Evolutionary conservation across 2,329 filamentous ascomycete species (phyloP).

Genomic region (Pestalotiopsis sp.): DNA sequence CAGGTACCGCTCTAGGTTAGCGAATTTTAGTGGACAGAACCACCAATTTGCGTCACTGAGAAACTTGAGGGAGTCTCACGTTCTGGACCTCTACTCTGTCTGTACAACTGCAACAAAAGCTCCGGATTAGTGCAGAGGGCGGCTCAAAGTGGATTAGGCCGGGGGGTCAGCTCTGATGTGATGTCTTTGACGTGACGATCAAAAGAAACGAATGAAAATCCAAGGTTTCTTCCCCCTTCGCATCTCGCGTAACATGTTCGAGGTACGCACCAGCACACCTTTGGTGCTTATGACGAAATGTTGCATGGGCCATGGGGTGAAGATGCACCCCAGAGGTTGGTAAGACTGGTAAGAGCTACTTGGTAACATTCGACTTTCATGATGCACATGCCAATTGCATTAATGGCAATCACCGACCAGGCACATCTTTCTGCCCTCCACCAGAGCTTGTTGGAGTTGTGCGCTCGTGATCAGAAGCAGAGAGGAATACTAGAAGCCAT

Average conservation of each 20-base stretch:
- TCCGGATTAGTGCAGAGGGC: not conserved
- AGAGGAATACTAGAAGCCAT: too few relatives aligned
- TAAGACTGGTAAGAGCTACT: too few relatives aligned
- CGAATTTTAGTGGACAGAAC: not conserved
- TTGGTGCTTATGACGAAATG: not conserved
- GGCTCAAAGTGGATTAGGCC: not conserved
- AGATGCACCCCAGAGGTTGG: not conserved
- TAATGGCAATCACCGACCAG: too few relatives aligned
- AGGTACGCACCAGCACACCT: not conserved
- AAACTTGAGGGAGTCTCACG: not conserved
- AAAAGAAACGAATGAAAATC: not conserved
- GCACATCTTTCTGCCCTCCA: too few relatives aligned
- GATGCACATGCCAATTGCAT: not conserved
- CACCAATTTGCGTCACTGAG: conserved; percentile 5
- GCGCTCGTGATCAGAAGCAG: too few relatives aligned
- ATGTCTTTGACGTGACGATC: not conserved
- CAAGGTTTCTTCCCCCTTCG: not conserved
- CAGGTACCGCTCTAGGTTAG: conserved; percentile 8
- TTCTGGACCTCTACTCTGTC: not conserved
- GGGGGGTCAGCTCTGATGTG: not conserved
- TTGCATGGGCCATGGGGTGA: not conserved
- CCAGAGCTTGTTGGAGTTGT: too few relatives aligned
- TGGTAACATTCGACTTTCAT: not conserved
- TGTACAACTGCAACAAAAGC: not conserved
- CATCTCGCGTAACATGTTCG: not conserved